Base-by-base conservation (phyloP, 2,329 filamentous ascomycete genomes). In the Neopestalotiopsis sp. region DNA sequence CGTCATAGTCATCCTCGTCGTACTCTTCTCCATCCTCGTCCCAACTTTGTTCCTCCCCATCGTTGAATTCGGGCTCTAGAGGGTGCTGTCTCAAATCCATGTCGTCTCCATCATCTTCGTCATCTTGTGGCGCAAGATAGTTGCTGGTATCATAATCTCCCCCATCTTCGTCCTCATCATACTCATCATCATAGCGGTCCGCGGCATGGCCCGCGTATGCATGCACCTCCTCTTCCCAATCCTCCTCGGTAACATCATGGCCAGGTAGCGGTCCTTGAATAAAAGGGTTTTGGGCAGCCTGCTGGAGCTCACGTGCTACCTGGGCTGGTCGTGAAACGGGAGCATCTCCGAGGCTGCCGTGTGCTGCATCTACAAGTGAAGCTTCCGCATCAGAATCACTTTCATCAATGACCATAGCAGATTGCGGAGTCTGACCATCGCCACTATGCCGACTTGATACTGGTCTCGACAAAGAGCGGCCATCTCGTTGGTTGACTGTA, bases 51-150 rank as follows among this genome's bases (percentile, higher is more conserved):
- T 69, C 74, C 32, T 52, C 67, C 20, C 64, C 69, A 61, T 76
- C 73, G 30, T 73, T 72, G 30, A 78, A 77, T 66, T 77, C 76
- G 14, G 75, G 73, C 49, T 79, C 76, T n/a, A 76, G 59, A 10
- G 63, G 34, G 40, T 70, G 75, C 30, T 73, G 66, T 60, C 69
- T 67, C 20, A 77, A 67, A 62, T 77, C 77, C 24, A 77, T 74
- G 38, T 78, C 77, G 59, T 75, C 72, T 56, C 74, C 76, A 64
- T 77, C 77, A 24, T 78, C 77, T 40, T 78, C 77, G 49, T 79
- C 77, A 45, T 78, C 77, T 61, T 74, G 73, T 56, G 75, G 76
- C 2, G 72, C 72, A 24, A 71, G 68, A 56, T 79, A 78, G 66
- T 75, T 76, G 30, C 75, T 72, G 12, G 74, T 75, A 62, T 79